Conservation (phyloP, 164 flowering plant genomes). For the Liriodendron chinense region DNA sequence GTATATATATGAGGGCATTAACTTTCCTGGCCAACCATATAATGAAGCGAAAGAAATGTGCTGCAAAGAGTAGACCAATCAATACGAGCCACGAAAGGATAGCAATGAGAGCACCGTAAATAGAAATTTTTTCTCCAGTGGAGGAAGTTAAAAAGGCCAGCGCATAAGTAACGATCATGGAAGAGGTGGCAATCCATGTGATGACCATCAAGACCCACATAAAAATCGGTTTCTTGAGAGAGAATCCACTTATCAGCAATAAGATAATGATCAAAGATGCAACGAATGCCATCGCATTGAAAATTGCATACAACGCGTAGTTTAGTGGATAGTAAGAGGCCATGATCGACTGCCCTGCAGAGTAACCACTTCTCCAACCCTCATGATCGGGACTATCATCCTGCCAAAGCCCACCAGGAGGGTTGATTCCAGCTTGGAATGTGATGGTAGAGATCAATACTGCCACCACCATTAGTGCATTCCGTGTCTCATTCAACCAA, state of each 20-base stretch:
- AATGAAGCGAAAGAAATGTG: no score
- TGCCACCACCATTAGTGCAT: no score
- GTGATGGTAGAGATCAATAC: no score
- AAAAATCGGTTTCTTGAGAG: neutral
- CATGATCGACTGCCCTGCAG: neutral
- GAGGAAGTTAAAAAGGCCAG: no score
- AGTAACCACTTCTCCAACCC: neutral
- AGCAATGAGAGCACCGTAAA: no score
- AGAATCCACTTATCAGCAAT: neutral
- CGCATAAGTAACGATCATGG: neutral
- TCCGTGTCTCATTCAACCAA: no score
- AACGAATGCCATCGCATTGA: neutral
- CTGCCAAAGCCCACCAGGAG: neutral
- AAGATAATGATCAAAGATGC: neutral
- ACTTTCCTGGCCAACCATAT: no score
- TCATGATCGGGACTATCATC: no score
- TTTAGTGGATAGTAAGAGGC: neutral
- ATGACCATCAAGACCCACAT: neutral
- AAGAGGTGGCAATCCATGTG: neutral
- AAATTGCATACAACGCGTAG: neutral
- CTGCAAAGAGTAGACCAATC: no score
- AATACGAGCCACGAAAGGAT: no score
- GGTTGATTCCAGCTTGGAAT: neutral
- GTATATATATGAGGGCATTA: no score
- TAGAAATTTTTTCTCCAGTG: no score